Evolutionary conservation across 2,329 filamentous ascomycete species (phyloP), one percentile per base, ranked within the genome.

Genomic region (Aspergillus pseudoterreus): DNA sequence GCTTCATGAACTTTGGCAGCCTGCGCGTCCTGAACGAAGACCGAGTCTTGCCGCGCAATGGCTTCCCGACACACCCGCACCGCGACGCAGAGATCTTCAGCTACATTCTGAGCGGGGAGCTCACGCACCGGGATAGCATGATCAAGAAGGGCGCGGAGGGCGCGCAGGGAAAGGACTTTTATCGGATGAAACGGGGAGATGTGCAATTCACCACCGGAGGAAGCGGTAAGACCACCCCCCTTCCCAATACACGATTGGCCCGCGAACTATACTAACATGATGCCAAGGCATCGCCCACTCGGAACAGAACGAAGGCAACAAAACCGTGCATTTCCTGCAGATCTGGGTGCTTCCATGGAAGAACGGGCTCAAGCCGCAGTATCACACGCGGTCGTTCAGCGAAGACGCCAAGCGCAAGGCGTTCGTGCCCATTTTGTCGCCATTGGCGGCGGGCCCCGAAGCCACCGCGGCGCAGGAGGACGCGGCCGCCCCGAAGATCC

Each of bases 181-280:
- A 78, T 64, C 77, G 82, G 32, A 86, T 95, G 77, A 81, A 82
- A 63, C 79, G 89, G 35, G 89, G 90, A 11, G 90, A 95, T 68
- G 88, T 95, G 42, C 90, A 95, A 65, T 95, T 95, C 71, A 95
- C 90, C 9, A 91, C 86, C 12, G 90, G 88, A n/a, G 90, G 90
- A 49, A 90, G 83, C 4, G 84, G 84, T 62, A 82, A 58, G 66
- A 59, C 15, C 19, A 19, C 4, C 19, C 19, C 41, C 17, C 8
- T 11, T 17, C 14, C 6, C 9, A 19, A 4, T 33, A 43, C 14
- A 6, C 14, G 12, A 12, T 45, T 45, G 44, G 36, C 15, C 11
- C 11, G 58, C 53, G 24, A 27, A 55, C 15, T 12, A 4, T 30
- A 42, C 19, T 42, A 22, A 42, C 15, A 22, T 4, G 6, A 17